Conservation (phyloP, 176 grass and related monocot species). For the Carex littledalei region DNA sequence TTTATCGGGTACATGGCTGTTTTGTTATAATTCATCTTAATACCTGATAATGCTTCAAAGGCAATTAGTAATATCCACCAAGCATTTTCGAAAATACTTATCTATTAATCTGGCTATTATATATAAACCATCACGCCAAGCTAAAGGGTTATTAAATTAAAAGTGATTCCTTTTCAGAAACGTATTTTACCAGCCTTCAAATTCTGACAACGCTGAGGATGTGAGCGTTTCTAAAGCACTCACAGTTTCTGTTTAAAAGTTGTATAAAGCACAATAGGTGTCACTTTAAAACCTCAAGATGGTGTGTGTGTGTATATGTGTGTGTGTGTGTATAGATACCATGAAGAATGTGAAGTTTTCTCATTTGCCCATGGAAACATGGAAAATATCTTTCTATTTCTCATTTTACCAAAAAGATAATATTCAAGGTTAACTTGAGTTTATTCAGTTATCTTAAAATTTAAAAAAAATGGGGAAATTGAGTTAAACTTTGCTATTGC, state of each 20-base stretch:
- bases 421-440: no score
- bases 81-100: no score
- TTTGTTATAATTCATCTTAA: no score
- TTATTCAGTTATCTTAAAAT: no score
- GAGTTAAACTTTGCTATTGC: no score
- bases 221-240: neutral
- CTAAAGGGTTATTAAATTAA: neutral
- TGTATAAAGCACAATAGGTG: neutral
- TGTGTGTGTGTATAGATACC: neutral
- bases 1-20: no score
- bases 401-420: neutral
- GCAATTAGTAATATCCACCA: no score
- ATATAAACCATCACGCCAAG: neutral
- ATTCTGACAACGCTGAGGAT: neutral
- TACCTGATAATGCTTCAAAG: no score
- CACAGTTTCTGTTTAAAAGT: constrained; percentile 9
- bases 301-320: no score
- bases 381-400: neutral
- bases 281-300: constrained; percentile 2
- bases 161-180: neutral
- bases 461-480: no score
- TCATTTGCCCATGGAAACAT: constrained; percentile 2
- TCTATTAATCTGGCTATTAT: neutral
- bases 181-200: constrained; percentile 10
- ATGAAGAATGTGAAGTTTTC: neutral